phyloP scores from a whole-genome alignment of 805 yeast genomes.

The Teunomyces barrocoloradensis region DNA sequence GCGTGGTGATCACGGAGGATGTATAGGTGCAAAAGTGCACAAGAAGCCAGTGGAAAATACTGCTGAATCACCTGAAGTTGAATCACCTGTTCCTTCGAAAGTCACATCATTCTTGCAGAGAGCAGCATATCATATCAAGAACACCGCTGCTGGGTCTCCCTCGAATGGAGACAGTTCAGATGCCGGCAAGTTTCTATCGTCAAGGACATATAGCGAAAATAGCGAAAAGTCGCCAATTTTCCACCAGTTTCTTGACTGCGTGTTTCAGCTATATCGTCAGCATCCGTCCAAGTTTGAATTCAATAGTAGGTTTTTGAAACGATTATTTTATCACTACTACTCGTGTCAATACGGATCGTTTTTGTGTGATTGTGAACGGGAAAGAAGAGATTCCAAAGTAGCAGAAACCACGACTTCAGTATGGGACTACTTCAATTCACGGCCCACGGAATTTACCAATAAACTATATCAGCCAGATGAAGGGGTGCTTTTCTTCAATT shows the following conservation, averaged over 20 bases:
- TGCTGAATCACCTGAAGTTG: slow-evolving; percentile 5
- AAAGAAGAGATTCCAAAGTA: slow-evolving; percentile 41
- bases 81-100: slow-evolving; percentile 10
- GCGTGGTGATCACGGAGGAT: slow-evolving; percentile 72
- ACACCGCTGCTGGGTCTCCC: slow-evolving; percentile 28
- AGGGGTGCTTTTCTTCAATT: slow-evolving; percentile 58
- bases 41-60: slow-evolving; percentile 12
- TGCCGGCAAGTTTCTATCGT: slow-evolving; percentile 19
- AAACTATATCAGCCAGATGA: slow-evolving; percentile 32
- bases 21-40: slow-evolving; percentile 36
- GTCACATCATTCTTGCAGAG: slow-evolving; percentile 38
- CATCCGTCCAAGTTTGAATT: slow-evolving; percentile 76
- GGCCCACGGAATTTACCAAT: slow-evolving; percentile 68
- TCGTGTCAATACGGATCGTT: slow-evolving; percentile 96
- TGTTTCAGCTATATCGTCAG: slow-evolving; percentile 73
- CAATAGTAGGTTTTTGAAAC: slow-evolving; percentile 80
- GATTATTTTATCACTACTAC: slow-evolving; percentile 82
- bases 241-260: slow-evolving; percentile 90
- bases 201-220: slow-evolving; percentile 31
- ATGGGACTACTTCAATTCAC: slow-evolving; percentile 89
- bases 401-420: slow-evolving; percentile 63
- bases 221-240: slow-evolving; percentile 73
- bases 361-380: slow-evolving; percentile 70
- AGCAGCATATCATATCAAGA: slow-evolving; percentile 42
- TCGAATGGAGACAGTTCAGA: slow-evolving; percentile 13